Percentiles rank a stretch among this genome's conserved stretches.
Evolutionary conservation across 176 grass and related monocot genomes (phyloP).

Genomic region (Phoenix dactylifera): DNA sequence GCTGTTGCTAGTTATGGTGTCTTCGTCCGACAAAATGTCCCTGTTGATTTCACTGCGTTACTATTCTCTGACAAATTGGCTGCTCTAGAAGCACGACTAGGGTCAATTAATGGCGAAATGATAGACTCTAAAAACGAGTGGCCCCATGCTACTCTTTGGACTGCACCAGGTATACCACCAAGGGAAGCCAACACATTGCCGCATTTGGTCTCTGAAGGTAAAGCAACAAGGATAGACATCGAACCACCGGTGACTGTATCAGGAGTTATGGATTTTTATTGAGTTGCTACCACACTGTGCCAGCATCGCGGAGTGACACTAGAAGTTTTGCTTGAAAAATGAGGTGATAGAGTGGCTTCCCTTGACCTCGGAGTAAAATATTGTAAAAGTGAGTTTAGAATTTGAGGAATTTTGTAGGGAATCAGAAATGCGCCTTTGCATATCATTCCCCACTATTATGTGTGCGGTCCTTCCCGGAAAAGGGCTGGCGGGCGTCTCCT

Average conservation of each 20-base stretch:
- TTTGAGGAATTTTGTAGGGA: no score
- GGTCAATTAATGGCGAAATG: constrained; percentile 55
- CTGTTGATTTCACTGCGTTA: constrained; percentile 46
- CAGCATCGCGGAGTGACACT: no score
- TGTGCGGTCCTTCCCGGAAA: no score
- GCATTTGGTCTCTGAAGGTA: constrained; percentile 41
- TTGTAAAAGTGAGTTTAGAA: no score
- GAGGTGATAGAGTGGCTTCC: no score
- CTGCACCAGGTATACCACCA: constrained; percentile 37
- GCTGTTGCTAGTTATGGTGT: constrained; percentile 67
- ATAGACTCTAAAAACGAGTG: constrained; percentile 66
- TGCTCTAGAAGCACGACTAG: constrained; percentile 51
- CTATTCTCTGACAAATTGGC: constrained; percentile 61
- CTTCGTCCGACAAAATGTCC: constrained; percentile 55
- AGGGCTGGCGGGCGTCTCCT: no score
- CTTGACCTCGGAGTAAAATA: no score
- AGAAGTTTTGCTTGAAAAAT: no score
- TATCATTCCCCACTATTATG: no score
- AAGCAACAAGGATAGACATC: constrained; percentile 49
- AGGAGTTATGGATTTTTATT: constrained; percentile 74
- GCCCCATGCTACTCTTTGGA: constrained; percentile 87
- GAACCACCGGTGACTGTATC: constrained; percentile 37
- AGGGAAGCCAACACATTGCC: constrained; percentile 76
- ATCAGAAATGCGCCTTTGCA: no score
- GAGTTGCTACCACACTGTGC: constrained; percentile 1